A percentile compares a stretch with the other conserved stretches of the same genome.
phyloP scores from a whole-genome alignment of 1,284 basidiomycete genomes.

The Mycena citricolor region DNA sequence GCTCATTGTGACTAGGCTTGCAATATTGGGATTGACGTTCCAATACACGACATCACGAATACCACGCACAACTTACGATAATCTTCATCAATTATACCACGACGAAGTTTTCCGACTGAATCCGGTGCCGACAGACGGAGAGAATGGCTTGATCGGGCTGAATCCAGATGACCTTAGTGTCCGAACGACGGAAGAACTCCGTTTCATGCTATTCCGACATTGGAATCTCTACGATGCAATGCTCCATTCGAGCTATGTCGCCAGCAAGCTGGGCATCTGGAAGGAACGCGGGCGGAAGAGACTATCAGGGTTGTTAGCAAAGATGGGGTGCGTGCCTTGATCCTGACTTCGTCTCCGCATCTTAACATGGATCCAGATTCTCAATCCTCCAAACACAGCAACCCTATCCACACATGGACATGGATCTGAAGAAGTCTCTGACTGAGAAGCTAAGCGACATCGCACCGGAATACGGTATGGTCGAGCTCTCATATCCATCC shows the following conservation, averaged over 20 bases:
- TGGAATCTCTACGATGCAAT: constrained; percentile 98
- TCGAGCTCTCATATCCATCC: constrained; percentile 91
- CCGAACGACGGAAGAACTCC: constrained; percentile 79
- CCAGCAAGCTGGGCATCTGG: constrained; percentile 95
- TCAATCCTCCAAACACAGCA: constrained; percentile 94
- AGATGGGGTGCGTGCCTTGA: constrained; percentile 84
- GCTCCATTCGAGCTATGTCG: constrained; percentile 97
- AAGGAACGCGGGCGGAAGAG: constrained; percentile 89
- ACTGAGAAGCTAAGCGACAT: constrained; percentile 84
- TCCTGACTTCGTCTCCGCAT: constrained; percentile 3
- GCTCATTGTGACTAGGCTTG: constrained; percentile 77
- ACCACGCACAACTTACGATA: constrained; percentile 85
- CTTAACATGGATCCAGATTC: constrained; percentile 54
- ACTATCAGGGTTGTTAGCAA: constrained; percentile 90
- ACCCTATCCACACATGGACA: constrained; percentile 93
- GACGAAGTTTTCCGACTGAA: constrained; percentile 92
- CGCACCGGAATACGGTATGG: constrained; percentile 95
- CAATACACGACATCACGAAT: constrained; percentile 90
- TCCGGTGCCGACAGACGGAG: constrained; percentile 46
- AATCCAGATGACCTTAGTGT: constrained; percentile 82
- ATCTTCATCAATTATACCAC: constrained; percentile 72
- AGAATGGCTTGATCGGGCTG: constrained; percentile 49
- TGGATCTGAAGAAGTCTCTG: constrained; percentile 86
- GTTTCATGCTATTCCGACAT: constrained; percentile 95
- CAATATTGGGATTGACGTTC: constrained; percentile 90